Conservation (phyloP, 1,284 basidiomycete genomes). For the Rhodotorula sp. region DNA sequence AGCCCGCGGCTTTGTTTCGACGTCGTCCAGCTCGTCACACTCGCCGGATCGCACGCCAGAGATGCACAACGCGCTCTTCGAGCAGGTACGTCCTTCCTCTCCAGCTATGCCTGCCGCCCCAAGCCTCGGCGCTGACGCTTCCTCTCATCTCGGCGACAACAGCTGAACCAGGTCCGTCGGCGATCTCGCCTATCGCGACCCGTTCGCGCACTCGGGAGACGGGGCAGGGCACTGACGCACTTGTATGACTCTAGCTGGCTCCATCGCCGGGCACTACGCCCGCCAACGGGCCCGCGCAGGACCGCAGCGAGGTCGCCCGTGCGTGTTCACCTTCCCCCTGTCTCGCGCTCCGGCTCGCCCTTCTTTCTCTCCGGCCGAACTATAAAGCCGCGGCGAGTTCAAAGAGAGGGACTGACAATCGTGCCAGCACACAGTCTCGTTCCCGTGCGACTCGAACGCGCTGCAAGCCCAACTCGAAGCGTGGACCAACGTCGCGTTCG, state of each 20-base stretch:
- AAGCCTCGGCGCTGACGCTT: conserved; percentile 1
- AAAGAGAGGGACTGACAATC: too few species aligned
- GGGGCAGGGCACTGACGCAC: neutral
- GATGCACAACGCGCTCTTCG: conserved; percentile 4
- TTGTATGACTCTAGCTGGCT: conserved; percentile 12
- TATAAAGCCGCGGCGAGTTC: neutral
- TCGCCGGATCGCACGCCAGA: neutral
- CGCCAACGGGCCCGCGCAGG: conserved; percentile 23
- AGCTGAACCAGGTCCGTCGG: conserved; percentile 31
- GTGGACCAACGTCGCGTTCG: conserved; percentile 78
- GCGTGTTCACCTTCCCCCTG: neutral
- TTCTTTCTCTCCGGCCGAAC: neutral
- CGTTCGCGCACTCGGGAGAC: neutral
- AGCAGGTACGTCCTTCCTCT: conserved; percentile 1
- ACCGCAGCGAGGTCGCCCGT: conserved; percentile 27
- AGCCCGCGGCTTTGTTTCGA: neutral
- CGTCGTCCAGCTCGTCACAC: neutral
- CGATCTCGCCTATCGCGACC: neutral
- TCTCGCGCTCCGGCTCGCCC: neutral
- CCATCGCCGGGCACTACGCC: conserved; percentile 27
- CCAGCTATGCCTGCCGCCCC: too few species aligned
- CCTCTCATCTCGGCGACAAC: conserved; percentile 1
- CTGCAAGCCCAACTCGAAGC: conserved; percentile 74
- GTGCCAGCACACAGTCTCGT: conserved; percentile 23
- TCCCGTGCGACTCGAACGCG: conserved; percentile 52